phyloP scores from a whole-genome alignment of 257 asterid species.

The Catharanthus roseus region DNA sequence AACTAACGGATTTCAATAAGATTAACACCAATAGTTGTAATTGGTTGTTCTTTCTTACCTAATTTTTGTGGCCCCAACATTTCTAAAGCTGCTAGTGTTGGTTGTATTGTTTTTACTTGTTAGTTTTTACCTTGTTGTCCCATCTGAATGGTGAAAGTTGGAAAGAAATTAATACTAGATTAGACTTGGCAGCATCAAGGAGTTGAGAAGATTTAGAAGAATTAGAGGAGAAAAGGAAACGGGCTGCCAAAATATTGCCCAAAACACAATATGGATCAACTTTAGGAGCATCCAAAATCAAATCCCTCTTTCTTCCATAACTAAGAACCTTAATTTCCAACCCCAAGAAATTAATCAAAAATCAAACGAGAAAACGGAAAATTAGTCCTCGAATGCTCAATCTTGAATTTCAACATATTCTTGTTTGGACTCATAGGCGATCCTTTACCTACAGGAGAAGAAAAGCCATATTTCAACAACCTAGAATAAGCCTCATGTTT shows the following conservation, averaged over 20 bases:
- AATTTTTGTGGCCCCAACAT: conserved; percentile 81
- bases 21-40: conserved; percentile 73
- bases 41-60: conserved; percentile 81
- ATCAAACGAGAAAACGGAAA: too few species aligned
- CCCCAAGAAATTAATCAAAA: too few species aligned
- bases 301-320: conserved; percentile 75
- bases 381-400: too few species aligned
- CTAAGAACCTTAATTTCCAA: conserved; percentile 48
- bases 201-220: conserved; percentile 42
- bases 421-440: too few species aligned
- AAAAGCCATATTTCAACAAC: too few species aligned
- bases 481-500: too few species aligned
- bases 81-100: conserved; percentile 93
- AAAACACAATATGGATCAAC: conserved; percentile 82
- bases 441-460: too few species aligned
- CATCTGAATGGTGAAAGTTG: background rate
- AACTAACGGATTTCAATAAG: conserved; percentile 59
- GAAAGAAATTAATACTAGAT: conserved; percentile 39
- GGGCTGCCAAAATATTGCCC: conserved; percentile 82
- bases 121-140: background rate
- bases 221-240: conserved; percentile 49
- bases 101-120: conserved; percentile 95
- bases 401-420: too few species aligned
- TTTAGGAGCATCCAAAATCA: conserved; percentile 81
- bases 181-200: conserved; percentile 63